Evolutionary conservation across 2,329 filamentous ascomycete genomes (phyloP), one percentile per base, ranked within the genome.

Genomic region (Neofusicoccum ribis): DNA sequence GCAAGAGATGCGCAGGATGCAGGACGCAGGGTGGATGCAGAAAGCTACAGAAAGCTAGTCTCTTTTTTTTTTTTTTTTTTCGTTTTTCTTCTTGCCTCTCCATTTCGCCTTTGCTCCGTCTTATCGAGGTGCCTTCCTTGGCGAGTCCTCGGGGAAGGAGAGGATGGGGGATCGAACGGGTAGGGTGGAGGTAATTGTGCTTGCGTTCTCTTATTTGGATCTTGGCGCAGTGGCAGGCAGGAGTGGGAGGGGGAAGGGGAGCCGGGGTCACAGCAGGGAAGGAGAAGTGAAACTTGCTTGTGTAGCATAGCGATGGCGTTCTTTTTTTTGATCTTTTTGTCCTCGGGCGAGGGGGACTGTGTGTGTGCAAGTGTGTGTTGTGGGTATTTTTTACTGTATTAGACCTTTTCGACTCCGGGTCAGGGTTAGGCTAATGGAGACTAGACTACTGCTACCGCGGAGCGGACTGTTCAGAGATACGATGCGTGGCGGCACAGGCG

Each of bases 241-340:
- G 17, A 12, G 17, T 17, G 7, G n/a, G n/a, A 8, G 17, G 43
- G 73, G 72, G 73, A 72, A 72, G 71, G 69, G 73, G 72, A 72
- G 72, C 70, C 70, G 70, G 50, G 34, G 15, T 14, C 17, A 12
- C 46, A 49, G 36, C 27, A 5, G 23, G 23, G 31, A 20, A 46
- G 17, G n/a, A 58, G 49, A 50, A 31, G 65, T 60, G 46, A 52
- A 58, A n/a, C 65, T n/a, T 59, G 37, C 68, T 47, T 47, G 58
- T 54, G 36, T 58, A 63, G 59, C 49, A 64, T 62, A 43, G 47
- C 61, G 41, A 62, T 60, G 50, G 65, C 65, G 67, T 59, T 51
- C 36, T 50, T 9, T 52, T 52, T 65, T 44, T 52, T 58, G 36
- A 14, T 9, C 17, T 50, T 15, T 31, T 31, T 51, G 14, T 31